Evolutionary conservation across 2,329 filamentous ascomycete genomes (phyloP).

Genomic region (Fusarium sacchari): DNA sequence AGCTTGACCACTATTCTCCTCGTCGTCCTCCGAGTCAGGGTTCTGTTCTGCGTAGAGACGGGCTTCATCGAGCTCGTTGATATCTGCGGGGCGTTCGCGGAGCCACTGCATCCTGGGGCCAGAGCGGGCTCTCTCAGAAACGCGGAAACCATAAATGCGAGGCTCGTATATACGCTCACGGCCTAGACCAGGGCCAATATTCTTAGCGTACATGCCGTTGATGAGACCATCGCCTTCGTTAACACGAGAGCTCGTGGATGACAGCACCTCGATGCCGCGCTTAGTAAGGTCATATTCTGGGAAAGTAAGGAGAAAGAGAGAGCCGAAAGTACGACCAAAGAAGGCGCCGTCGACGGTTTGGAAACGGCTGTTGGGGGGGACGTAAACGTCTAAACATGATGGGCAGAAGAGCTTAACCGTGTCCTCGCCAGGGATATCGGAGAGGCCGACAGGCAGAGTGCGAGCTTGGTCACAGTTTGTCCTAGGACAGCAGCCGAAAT

Average conservation of each 20-base stretch:
- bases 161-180: slow-evolving; percentile 88
- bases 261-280: slow-evolving; percentile 70
- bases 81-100: slow-evolving; percentile 80
- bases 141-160: slow-evolving; percentile 94
- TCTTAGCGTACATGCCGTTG: slow-evolving; percentile 87
- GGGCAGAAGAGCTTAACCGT: slow-evolving; percentile 99
- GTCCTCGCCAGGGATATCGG: slow-evolving; percentile 94
- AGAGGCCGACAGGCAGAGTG: slow-evolving; percentile 91
- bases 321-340: slow-evolving; percentile 96
- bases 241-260: slow-evolving; percentile 48
- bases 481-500: slow-evolving; percentile 95
- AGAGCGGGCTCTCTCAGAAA: slow-evolving; percentile 87
- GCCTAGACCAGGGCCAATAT: slow-evolving; percentile 89
- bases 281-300: slow-evolving; percentile 91
- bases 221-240: slow-evolving; percentile 65
- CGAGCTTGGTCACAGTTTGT: slow-evolving; percentile 91
- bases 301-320: slow-evolving; percentile 98
- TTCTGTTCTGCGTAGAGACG: slow-evolving; percentile 63
- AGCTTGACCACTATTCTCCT: slow-evolving; percentile 58
- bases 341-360: slow-evolving; percentile 98
- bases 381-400: slow-evolving; percentile 95
- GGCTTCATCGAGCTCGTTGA: slow-evolving; percentile 87
- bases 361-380: slow-evolving; percentile 95
- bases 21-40: slow-evolving; percentile 68
- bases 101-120: slow-evolving; percentile 98